Percentiles rank a stretch among this genome's conserved stretches.
These are phyloP conservation scores for Myriosclerotinia curreyana DNA, from an alignment of 2,329 filamentous ascomycete species.

Conservation along the genomic window DNA sequence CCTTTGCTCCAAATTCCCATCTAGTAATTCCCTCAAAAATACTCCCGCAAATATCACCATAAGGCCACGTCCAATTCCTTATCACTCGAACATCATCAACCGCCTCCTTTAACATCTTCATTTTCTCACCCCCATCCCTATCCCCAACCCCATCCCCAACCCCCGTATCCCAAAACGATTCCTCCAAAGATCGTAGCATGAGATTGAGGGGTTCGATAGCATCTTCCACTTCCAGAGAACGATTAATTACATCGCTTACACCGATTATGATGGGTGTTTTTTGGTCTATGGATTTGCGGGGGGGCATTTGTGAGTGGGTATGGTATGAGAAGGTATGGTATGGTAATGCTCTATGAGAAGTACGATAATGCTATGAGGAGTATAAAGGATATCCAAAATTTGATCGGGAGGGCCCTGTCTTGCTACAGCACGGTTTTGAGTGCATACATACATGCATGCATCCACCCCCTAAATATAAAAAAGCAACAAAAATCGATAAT, in stretches of 20 bases:
- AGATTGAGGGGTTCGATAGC: conserved; percentile 58
- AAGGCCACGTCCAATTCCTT: conserved; percentile 12
- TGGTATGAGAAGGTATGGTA: not conserved
- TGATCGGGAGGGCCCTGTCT: too few relatives aligned
- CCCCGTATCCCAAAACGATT: not conserved
- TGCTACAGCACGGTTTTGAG: too few relatives aligned
- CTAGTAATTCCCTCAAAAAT: not conserved
- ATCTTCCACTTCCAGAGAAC: conserved; percentile 48
- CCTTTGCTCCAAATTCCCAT: too few relatives aligned
- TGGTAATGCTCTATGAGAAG: too few relatives aligned
- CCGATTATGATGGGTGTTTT: conserved; percentile 56
- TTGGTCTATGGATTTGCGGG: conserved; percentile 8
- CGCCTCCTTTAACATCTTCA: conserved; percentile 40
- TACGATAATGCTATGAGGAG: too few relatives aligned
- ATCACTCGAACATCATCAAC: conserved; percentile 44
- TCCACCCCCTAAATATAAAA: too few relatives aligned
- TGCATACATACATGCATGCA: too few relatives aligned
- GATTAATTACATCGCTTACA: conserved; percentile 60
- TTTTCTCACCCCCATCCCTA: conserved; percentile 47
- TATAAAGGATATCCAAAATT: too few relatives aligned
- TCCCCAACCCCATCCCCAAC: conserved; percentile 42
- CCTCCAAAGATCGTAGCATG: conserved; percentile 41
- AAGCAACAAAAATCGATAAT: too few relatives aligned
- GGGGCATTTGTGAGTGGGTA: not conserved
- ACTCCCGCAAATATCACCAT: conserved; percentile 3